Evolutionary conservation across 2,329 filamentous ascomycete genomes (phyloP), one percentile per base, ranked within the genome.

Genomic region (Botryotinia convoluta): DNA sequence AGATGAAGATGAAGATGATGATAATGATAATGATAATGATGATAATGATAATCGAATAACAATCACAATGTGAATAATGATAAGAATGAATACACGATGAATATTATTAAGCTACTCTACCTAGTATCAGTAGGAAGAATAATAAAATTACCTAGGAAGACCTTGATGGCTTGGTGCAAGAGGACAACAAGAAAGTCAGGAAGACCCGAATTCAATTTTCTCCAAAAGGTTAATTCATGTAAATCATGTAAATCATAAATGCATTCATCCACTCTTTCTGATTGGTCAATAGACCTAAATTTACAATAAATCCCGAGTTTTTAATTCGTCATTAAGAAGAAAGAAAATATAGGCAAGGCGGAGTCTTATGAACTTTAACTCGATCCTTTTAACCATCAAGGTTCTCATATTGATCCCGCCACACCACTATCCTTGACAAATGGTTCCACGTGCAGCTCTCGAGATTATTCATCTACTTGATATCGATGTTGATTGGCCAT

Each of bases 311-410:
- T n/a, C n/a, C 32, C 22, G 12, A 61, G 29, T 35, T 22, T 64
- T 14, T 64, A 20, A 64, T 64, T 64, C 61, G 61, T 44, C n/a
- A 44, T 44, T 45, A 18, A 20, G 18, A 59, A 32, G 10, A 18
- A 10, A 59, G n/a, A 57, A 37, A 37, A 26, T 7, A 14, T 37
- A 26, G 35, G 7, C 22, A 39, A 37, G 35, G 54, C n/a, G 12
- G 14, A 44, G 16, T 26, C 37, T 29, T 29, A 29, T 63, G 10
- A 54, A 54, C 51, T 26, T n/a, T n/a, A 54, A 54, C 12, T 54
- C 48, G 26, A 26, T 61, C 32, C 22, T 39, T 61, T 67, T 67
- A 67, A 18, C 63, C 64, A 67, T 67, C 64, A 67, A 67, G 64
- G 64, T 67, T 51, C 64, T 67, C 64, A 51, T 18, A 54, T n/a